Evolutionary conservation across 495 filamentous ascomycete genomes (phyloP), one percentile per base, ranked within the genome.

Genomic region (Talaromyces stipitatus): DNA sequence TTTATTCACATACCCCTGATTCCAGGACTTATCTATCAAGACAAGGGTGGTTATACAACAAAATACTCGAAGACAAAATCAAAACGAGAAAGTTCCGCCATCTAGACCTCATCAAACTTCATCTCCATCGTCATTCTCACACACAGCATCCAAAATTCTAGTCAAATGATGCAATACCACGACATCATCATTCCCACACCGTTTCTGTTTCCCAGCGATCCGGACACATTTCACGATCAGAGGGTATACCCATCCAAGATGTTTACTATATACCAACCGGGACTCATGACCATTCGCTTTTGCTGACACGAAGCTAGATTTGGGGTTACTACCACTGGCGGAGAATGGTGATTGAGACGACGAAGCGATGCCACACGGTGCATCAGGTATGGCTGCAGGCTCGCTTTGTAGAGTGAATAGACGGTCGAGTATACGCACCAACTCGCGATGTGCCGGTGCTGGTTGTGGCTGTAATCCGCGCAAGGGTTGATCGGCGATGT

Each of bases 401-500:
- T 92, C 87, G 14, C 84, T 88, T 30, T 80, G 74, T 43, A 97
- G 72, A 22, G 76, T 72, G 4, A 86, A 78, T 54, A 95, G 71
- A 11, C 77, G 70, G 18, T 74, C 69, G 11, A 97, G 72, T 26
- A 94, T 77, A 57, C 90, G 84, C 1, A 88, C 66, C 50, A 98
- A 70, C 61, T 94, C 91, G 61, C 80, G 83, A 38, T 90, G 82
- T 62, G 96, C 89, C 0, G 82, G 83, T 12, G 86, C 78, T 4
- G 94, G 94, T 68, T 95, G 90, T 28, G 94, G 94, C 86, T 94
- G 92, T n/a, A 84, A 76, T 0, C 94, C 95, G 14, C 94, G 79
- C 10, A 98, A 75, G 14, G 94, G 94, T 63, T 97, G 94, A 69
- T 98, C 94, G 4, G 91, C 87, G 46, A 92, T 86, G 63, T 95